phyloP scores from a whole-genome alignment of 352 stramenopile genomes.

The Halophytophthora polymorphica region DNA sequence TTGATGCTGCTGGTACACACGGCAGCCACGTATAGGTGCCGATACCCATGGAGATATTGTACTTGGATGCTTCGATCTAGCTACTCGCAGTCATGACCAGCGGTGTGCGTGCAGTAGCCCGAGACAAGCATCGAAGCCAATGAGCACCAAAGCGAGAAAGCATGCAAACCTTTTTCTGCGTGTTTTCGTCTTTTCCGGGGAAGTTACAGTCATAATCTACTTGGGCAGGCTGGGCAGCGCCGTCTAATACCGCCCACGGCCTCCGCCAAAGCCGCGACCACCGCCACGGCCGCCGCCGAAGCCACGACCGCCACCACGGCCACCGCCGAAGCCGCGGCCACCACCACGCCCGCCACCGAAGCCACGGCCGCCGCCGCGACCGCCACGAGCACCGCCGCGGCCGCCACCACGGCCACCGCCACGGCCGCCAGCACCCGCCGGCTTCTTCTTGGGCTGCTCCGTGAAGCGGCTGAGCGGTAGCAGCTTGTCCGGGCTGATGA shows the following conservation, averaged over 20 bases:
- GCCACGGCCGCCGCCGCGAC: slow-evolving; percentile 26
- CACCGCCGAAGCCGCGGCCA: slow-evolving; percentile 23
- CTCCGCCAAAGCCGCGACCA: slow-evolving; percentile 15
- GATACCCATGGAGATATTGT: no score
- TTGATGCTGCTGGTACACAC: neutral
- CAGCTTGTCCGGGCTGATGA: slow-evolving; percentile 97
- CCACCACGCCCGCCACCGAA: slow-evolving; percentile 27
- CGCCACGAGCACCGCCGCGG: slow-evolving; percentile 37
- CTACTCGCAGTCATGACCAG: no score
- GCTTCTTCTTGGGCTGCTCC: slow-evolving; percentile 80
- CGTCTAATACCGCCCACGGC: slow-evolving; percentile 28
- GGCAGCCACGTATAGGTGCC: slow-evolving; percentile 12
- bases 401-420: slow-evolving; percentile 42
- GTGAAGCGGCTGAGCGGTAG: slow-evolving; percentile 96
- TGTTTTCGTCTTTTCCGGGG: slow-evolving; percentile 23
- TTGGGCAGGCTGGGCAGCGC: slow-evolving; percentile 27
- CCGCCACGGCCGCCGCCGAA: slow-evolving; percentile 22
- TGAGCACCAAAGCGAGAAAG: neutral
- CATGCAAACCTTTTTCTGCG: slow-evolving; percentile 12
- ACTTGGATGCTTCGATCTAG: no score
- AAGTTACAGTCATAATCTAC: slow-evolving; percentile 48
- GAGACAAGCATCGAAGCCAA: neutral
- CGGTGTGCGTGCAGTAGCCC: no score
- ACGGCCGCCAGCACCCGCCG: slow-evolving; percentile 35
- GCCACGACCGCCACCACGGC: slow-evolving; percentile 24